A percentile compares a stretch with the other conserved stretches of the same genome.
Evolutionary conservation across 768 basidiomycete genomes (phyloP).

Genomic region (Leccinum sublutescens): DNA sequence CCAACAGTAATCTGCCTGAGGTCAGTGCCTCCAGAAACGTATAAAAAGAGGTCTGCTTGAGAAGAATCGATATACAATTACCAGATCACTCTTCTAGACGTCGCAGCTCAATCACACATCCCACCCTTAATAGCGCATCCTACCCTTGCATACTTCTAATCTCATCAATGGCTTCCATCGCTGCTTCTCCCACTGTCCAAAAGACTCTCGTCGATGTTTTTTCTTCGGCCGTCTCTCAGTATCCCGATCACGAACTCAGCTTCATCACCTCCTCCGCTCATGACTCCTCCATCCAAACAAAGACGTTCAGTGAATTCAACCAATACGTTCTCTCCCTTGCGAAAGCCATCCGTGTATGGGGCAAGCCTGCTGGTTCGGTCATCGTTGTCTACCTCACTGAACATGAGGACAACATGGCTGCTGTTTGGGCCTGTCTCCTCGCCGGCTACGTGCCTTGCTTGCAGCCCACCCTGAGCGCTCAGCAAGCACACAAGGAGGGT

Average conservation of each 20-base stretch:
- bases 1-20: neutral
- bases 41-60: conserved; percentile 20
- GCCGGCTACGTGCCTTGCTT: conserved; percentile 32
- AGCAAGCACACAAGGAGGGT: conserved; percentile 30
- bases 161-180: neutral
- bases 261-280: too few species aligned
- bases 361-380: too few species aligned
- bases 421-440: conserved; percentile 30
- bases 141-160: neutral
- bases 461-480: conserved; percentile 33
- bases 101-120: neutral
- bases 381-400: too few species aligned
- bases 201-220: too few species aligned
- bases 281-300: too few species aligned
- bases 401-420: too few species aligned
- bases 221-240: too few species aligned
- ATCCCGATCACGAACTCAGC: too few species aligned
- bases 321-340: too few species aligned
- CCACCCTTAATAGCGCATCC: neutral
- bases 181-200: conserved; percentile 4
- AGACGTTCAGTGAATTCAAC: too few species aligned
- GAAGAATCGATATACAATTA: conserved; percentile 2
- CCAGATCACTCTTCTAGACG: conserved; percentile 2
- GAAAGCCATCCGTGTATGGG: too few species aligned
- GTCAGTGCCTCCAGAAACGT: neutral